Conservation (phyloP, 495 filamentous ascomycete genomes). For the Amniculicola lignicola region DNA sequence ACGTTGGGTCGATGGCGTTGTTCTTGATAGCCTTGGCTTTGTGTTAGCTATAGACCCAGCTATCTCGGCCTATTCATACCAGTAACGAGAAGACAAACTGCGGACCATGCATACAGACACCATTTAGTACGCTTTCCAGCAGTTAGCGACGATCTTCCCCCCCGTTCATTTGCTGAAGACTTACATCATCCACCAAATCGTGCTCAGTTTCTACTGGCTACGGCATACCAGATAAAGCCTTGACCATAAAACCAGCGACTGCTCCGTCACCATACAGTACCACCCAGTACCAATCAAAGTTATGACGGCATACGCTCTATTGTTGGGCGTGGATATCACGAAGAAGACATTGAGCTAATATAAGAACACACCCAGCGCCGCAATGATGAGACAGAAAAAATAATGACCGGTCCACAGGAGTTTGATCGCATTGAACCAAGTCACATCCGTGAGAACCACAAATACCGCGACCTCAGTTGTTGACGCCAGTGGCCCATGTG, state of each 20-base stretch:
- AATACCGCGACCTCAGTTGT: no score
- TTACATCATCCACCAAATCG: conserved; percentile 27
- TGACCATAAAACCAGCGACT: conserved; percentile 29
- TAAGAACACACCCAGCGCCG: not conserved
- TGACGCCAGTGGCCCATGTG: no score
- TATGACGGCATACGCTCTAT: not conserved
- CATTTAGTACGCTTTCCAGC: conserved; percentile 25
- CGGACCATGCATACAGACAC: conserved; percentile 8
- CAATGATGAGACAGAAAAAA: conserved; percentile 7
- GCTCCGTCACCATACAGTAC: conserved; percentile 26
- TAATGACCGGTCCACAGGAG: conserved; percentile 8
- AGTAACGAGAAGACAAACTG: conserved; percentile 9
- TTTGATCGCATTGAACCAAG: not conserved
- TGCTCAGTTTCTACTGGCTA: conserved; percentile 1
- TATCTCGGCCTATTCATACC: conserved; percentile 15
- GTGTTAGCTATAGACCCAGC: not conserved
- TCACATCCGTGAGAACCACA: no score
- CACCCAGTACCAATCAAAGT: conserved; percentile 2
- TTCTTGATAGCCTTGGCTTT: conserved; percentile 2
- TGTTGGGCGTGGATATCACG: not conserved
- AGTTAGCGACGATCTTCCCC: no score
- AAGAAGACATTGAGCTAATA: conserved; percentile 2
- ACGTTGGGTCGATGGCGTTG: not conserved
- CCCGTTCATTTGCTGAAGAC: no score
- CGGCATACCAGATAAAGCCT: conserved; percentile 22